These are phyloP conservation scores for Chlamydomonas incerta DNA, from an alignment of 139 green algal genomes.

Conservation along the genomic window DNA sequence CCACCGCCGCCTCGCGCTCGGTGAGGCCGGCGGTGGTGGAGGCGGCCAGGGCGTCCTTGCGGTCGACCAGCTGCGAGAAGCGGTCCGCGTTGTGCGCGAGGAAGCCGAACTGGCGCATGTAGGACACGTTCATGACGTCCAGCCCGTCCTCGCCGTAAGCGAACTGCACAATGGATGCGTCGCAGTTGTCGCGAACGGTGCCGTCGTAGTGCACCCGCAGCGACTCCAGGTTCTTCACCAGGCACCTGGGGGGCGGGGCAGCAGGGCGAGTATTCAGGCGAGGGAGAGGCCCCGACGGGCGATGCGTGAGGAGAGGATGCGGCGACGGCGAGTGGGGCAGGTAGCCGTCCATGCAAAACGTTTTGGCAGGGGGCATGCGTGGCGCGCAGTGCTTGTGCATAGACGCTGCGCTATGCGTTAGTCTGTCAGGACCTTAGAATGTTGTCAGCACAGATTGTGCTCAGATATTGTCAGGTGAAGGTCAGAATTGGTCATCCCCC, in stretches of 20 bases:
- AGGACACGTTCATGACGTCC: constrained; percentile 80
- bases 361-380: too few species aligned
- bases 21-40: constrained; percentile 3
- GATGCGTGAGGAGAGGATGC: too few species aligned
- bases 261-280: too few species aligned
- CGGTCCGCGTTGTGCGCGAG: constrained; percentile 78
- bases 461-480: constrained; percentile 50
- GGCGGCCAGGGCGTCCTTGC: constrained; percentile 27
- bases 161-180: constrained; percentile 91
- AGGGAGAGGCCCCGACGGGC: too few species aligned
- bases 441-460: constrained; percentile 39
- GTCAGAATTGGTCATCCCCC: constrained; percentile 38
- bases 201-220: constrained; percentile 90
- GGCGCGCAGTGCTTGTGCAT: not conserved
- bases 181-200: constrained; percentile 91
- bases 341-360: too few species aligned
- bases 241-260: constrained; percentile 83
- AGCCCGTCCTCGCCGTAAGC: constrained; percentile 96
- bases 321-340: too few species aligned
- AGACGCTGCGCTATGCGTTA: too few species aligned
- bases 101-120: constrained; percentile 89
- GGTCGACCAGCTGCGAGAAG: constrained; percentile 62
- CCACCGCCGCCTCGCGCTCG: constrained; percentile 43
- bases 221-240: constrained; percentile 96
- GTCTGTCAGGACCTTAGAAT: constrained; percentile 39